Conservation (phyloP, 2,329 filamentous ascomycete genomes). For the Colletotrichum ledebouriae region DNA sequence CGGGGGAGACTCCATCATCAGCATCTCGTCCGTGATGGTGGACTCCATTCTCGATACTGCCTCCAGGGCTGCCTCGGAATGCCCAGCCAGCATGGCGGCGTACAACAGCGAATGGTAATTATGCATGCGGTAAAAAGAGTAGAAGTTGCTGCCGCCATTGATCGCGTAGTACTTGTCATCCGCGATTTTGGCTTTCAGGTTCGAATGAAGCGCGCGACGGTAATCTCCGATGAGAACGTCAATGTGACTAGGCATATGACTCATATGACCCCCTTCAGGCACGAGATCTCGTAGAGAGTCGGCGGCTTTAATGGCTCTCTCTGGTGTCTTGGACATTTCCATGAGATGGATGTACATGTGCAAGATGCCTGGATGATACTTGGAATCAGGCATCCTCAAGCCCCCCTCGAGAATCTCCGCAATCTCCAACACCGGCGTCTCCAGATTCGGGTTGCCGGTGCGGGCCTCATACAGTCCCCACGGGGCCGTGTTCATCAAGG, state of each 20-base stretch:
- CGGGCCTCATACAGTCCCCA: slow-evolving; percentile 41
- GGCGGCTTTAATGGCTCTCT: slow-evolving; percentile 43
- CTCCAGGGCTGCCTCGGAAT: slow-evolving; percentile 71
- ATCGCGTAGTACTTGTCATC: slow-evolving; percentile 75
- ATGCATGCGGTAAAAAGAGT: slow-evolving; percentile 81
- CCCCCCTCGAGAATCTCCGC: slow-evolving; percentile 39
- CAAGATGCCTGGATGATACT: slow-evolving; percentile 43
- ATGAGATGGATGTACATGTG: slow-evolving; percentile 47
- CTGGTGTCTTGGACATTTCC: slow-evolving; percentile 46
- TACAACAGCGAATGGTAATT: slow-evolving; percentile 82
- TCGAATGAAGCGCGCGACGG: slow-evolving; percentile 73
- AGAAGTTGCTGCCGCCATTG: slow-evolving; percentile 74
- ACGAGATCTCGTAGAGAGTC: slow-evolving; percentile 44
- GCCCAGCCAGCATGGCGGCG: slow-evolving; percentile 81
- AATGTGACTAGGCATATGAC: slow-evolving; percentile 46
- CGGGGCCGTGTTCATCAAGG: slow-evolving; percentile 44
- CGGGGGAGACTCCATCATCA: slow-evolving; percentile 74
- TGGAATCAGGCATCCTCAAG: slow-evolving; percentile 33
- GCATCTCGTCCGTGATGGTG: slow-evolving; percentile 72
- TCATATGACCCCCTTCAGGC: slow-evolving; percentile 44
- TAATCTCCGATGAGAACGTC: slow-evolving; percentile 65
- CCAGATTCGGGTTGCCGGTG: slow-evolving; percentile 35
- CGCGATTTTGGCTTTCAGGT: slow-evolving; percentile 73
- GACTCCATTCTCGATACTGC: slow-evolving; percentile 70
- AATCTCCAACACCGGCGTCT: slow-evolving; percentile 41